A percentile compares a stretch with the other conserved stretches of the same genome.
phyloP scores from a whole-genome alignment of 768 basidiomycete genomes.

The Russula lepida region DNA sequence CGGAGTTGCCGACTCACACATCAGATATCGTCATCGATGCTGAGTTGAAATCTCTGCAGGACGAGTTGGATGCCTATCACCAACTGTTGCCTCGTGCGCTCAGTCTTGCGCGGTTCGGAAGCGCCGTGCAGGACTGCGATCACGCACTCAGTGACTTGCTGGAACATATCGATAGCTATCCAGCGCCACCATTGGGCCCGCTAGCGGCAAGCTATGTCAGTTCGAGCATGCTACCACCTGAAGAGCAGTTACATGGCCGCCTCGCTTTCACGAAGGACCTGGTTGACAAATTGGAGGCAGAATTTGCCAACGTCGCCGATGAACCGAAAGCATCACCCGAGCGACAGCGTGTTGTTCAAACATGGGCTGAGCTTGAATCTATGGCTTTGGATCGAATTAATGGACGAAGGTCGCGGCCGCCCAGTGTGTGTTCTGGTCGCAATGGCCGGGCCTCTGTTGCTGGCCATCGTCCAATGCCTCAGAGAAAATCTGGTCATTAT shows the following conservation, averaged over 20 bases:
- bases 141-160: constrained; percentile 74
- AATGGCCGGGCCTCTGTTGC: constrained; percentile 44
- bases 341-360: constrained; percentile 59
- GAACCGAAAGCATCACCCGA: constrained; percentile 59
- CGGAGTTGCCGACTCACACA: constrained; percentile 37
- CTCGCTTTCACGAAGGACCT: constrained; percentile 51
- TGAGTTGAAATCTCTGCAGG: constrained; percentile 54
- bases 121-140: constrained; percentile 51
- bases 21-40: constrained; percentile 36
- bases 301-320: constrained; percentile 37
- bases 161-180: constrained; percentile 81
- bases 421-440: constrained; percentile 59
- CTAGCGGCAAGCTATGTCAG: constrained; percentile 44
- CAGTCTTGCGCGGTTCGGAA: constrained; percentile 46
- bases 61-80: constrained; percentile 47
- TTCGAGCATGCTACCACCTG: constrained; percentile 39
- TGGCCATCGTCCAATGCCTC: constrained; percentile 19
- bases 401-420: constrained; percentile 55
- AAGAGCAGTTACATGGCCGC: constrained; percentile 58
- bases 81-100: constrained; percentile 44
- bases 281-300: constrained; percentile 40
- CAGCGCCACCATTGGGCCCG: constrained; percentile 45
- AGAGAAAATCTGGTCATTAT: constrained; percentile 32
- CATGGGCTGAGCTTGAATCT: constrained; percentile 72
- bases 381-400: constrained; percentile 65